Percentiles rank a stretch among this genome's conserved stretches.
These are phyloP conservation scores for Breynia disticha DNA, from an alignment of 441 rosid species.

Conservation along the genomic window DNA sequence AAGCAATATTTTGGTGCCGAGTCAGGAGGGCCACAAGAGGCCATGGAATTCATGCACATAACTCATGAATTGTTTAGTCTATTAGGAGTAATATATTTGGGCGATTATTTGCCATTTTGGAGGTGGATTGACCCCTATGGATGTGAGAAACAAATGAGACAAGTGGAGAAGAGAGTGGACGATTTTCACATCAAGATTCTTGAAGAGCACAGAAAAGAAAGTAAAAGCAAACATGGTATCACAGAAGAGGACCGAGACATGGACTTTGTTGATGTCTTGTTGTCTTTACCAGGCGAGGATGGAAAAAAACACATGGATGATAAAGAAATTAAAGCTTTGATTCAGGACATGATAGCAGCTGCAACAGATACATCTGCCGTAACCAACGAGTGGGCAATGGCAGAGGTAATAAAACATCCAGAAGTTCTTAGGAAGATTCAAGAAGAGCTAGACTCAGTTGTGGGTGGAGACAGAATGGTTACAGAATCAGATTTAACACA, in stretches of 20 bases:
- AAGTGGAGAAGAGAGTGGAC: constrained; percentile 78
- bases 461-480: constrained; percentile 61
- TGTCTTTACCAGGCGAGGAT: constrained; percentile 64
- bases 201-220: constrained; percentile 44
- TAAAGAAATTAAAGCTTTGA: constrained; percentile 71
- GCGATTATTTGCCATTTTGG: constrained; percentile 85
- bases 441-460: constrained; percentile 53
- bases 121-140: constrained; percentile 79
- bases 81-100: constrained; percentile 67
- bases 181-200: constrained; percentile 63
- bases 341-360: constrained; percentile 97
- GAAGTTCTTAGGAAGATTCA: constrained; percentile 56
- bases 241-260: constrained; percentile 22
- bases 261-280: constrained; percentile 81
- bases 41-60: constrained; percentile 75
- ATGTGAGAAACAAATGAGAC: constrained; percentile 69
- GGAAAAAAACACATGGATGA: constrained; percentile 67
- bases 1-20: constrained; percentile 67
- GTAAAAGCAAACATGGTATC: constrained; percentile 11
- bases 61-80: constrained; percentile 67
- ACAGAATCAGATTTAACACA: constrained; percentile 47
- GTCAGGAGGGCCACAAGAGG: constrained; percentile 49
- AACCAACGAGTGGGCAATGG: constrained; percentile 95
- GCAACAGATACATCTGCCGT: constrained; percentile 95
- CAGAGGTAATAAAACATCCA: constrained; percentile 80